A percentile compares a stretch with the other conserved stretches of the same genome.
phyloP scores from a whole-genome alignment of 495 filamentous ascomycete genomes.

The Hypoxylon fuscum region DNA sequence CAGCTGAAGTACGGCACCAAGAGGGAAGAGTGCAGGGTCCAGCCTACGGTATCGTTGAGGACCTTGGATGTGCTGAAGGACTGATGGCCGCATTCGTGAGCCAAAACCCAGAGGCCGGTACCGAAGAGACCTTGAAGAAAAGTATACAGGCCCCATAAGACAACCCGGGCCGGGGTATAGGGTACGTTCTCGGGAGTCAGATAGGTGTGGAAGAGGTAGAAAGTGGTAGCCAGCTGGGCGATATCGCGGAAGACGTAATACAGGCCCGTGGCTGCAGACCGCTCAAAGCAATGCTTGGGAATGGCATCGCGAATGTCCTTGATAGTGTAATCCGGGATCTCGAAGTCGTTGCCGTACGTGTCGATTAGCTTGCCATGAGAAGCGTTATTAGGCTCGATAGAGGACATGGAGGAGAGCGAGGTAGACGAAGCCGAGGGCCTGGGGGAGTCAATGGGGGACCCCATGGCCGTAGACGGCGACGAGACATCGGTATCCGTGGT shows the following conservation, averaged over 20 bases:
- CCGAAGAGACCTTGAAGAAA: slow-evolving; percentile 79
- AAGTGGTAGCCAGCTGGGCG: slow-evolving; percentile 66
- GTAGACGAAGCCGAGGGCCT: slow-evolving; percentile 84
- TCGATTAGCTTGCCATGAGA: slow-evolving; percentile 69
- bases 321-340: slow-evolving; percentile 79
- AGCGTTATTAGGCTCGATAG: slow-evolving; percentile 51
- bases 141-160: slow-evolving; percentile 74
- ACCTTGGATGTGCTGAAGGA: slow-evolving; percentile 83
- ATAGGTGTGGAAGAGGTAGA: slow-evolving; percentile 72
- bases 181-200: slow-evolving; percentile 67
- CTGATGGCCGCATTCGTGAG: slow-evolving; percentile 89
- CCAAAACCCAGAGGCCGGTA: slow-evolving; percentile 85
- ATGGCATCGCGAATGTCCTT: slow-evolving; percentile 85
- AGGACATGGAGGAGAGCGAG: slow-evolving; percentile 88
- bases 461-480: slow-evolving; percentile 67
- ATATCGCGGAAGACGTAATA: slow-evolving; percentile 77
- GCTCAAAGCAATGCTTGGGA: slow-evolving; percentile 82
- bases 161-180: slow-evolving; percentile 62
- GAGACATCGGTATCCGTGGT: slow-evolving; percentile 58
- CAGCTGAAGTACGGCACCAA: slow-evolving; percentile 91
- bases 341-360: slow-evolving; percentile 78
- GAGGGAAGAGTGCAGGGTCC: slow-evolving; percentile 81
- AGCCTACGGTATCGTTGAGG: slow-evolving; percentile 87
- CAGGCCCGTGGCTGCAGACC: slow-evolving; percentile 69
- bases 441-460: slow-evolving; percentile 75